Evolutionary conservation across 768 basidiomycete species (phyloP).

Genomic region (Amanita muscaria): DNA sequence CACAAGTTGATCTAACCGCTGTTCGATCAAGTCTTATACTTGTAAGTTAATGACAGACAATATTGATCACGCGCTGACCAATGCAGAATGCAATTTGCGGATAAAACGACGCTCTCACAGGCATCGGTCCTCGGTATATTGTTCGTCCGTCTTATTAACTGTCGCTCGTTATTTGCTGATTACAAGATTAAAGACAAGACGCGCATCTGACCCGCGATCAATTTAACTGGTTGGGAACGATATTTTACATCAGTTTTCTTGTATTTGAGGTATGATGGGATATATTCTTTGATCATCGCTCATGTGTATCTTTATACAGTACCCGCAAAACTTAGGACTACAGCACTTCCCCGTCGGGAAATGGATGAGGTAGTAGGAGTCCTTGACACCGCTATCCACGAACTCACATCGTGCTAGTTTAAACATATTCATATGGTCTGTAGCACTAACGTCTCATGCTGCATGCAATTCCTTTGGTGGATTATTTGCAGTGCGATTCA

Average conservation of each 20-base stretch:
- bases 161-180: background rate
- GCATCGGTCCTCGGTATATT: slow-evolving; percentile 64
- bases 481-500: slow-evolving; percentile 65
- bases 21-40: slow-evolving; percentile 54
- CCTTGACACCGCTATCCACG: too few relatives aligned
- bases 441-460: slow-evolving; percentile 51
- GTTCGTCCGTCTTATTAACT: slow-evolving; percentile 29
- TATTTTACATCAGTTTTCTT: slow-evolving; percentile 71
- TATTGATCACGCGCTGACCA: too few relatives aligned
- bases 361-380: slow-evolving; percentile 61
- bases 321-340: slow-evolving; percentile 71
- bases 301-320: too few relatives aligned
- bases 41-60: too few relatives aligned
- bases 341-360: slow-evolving; percentile 71
- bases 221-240: slow-evolving; percentile 72
- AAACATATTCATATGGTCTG: slow-evolving; percentile 70
- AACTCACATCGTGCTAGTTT: slow-evolving; percentile 28
- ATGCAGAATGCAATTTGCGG: slow-evolving; percentile 66
- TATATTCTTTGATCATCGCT: too few relatives aligned
- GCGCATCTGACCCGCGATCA: slow-evolving; percentile 54
- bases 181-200: slow-evolving; percentile 29
- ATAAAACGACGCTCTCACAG: slow-evolving; percentile 66
- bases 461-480: slow-evolving; percentile 65
- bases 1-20: slow-evolving; percentile 7
- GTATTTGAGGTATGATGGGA: slow-evolving; percentile 35